Evolutionary conservation across 352 stramenopile genomes (phyloP), one percentile per base, ranked within the genome.

Genomic region (Aphanomyces invadans): DNA sequence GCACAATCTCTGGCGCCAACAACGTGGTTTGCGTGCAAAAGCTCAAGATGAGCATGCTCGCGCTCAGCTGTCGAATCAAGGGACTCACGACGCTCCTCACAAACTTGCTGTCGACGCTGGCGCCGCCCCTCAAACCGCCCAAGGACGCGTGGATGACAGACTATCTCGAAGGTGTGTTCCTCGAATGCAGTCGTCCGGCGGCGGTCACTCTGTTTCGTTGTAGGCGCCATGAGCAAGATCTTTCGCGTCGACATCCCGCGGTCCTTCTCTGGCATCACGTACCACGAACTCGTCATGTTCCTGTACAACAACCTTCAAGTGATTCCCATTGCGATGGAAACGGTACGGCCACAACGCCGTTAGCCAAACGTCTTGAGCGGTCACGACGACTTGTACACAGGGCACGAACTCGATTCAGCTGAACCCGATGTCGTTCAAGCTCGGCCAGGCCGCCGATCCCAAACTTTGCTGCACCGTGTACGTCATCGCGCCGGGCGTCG

Each of bases 381-480:
- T n/a, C n/a, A n/a, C n/a, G n/a, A n/a, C n/a, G n/a, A n/a, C n/a
- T n/a, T n/a, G n/a, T n/a, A n/a, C n/a, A n/a, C n/a, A 60, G 44
- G 29, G 86, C 19, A n/a, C n/a, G n/a, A 74, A 81, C 42, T 77
- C 80, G 10, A 80, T 88, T 15, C 74, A 84, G 45, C 83, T 89
- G 26, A 76, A 88, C 11, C 81, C 89, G 49, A 81, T 86, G 70
- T 80, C 89, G 12, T 92, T 90, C 68, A 92, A 92, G 62, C 67
- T 92, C 5, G 83, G 83, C 1, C 79, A 71, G 0, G 89, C 80
- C 0, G 80, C 83, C 1, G 83, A 92, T 36, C 83, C 83, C 3
- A 90, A 87, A 42, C 31, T 89, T 44, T 92, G 83, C 66, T 90
- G 83, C 70, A 92, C 89, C 39, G 76, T 92, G 21, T 92, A 89